Base-by-base conservation (phyloP, 139 green algal genomes). In the Pleodorina starrii region DNA sequence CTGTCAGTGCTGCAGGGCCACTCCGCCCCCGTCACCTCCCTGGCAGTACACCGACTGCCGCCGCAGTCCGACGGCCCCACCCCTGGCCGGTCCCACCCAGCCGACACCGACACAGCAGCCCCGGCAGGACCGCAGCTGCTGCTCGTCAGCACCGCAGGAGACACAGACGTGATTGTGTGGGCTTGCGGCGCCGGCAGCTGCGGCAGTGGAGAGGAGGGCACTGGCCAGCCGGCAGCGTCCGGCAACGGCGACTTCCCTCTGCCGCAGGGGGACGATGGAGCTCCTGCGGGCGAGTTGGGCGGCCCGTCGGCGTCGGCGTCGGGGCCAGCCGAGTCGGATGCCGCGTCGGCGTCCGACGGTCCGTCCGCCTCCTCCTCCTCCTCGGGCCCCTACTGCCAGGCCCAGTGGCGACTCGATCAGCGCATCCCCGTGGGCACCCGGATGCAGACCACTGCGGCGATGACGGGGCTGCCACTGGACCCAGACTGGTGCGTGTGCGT, bases 391-490 rank as follows among this genome's bases (percentile, higher is more conserved):
- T 81, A 84, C 35, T 48, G 87, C 2, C 86, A 88, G 51, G 1
- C 36, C 1, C 12, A 42, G 10, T 96, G 93, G 94, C 25, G 59
- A 1, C 38, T 94, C 80, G 68, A 44, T 50, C 91, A 93, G 77
- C 85, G 68, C 2, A 43, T 97, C 17, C 48, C 57, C 6, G 77
- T 90, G 42, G 96, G 94, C 25, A 90, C 85, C 7, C 90, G 93
- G 40, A 89, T 98, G 60, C 95, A 96, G 85, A 93, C 94, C 29
- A 77, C 89, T 0, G 87, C 89, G 42, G 95, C 95, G 23, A 74
- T 97, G 32, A 90, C 93, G 12, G 59, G 89, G 1, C 59, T 97
- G 32, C 93, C 92, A 29, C 78, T 46, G 14, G 60, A 93, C 25
- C 91, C 94, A 7, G 85, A 68, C 69, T 95, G 92, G 92, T 94